Conservation (phyloP, 345 rosid genomes). For the Arabidopsis arenosa region DNA sequence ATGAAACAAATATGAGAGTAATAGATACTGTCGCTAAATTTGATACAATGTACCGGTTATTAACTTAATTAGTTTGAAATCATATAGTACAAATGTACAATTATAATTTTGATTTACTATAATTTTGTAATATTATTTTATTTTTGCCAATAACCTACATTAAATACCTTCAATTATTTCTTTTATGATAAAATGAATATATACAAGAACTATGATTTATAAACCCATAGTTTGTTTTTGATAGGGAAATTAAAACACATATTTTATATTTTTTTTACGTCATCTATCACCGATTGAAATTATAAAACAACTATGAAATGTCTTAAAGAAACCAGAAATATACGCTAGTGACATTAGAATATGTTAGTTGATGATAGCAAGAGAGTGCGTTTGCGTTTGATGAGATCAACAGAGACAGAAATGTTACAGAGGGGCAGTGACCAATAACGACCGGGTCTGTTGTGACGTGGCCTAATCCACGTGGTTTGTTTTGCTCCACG, state of each 20-base stretch:
- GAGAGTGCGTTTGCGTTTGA: not conserved
- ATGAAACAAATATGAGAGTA: not conserved
- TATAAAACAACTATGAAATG: not conserved
- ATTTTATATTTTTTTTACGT: too few species aligned
- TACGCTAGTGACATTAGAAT: not conserved
- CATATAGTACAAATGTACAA: not conserved
- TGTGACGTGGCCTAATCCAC: conserved; percentile 4
- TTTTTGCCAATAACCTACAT: too few species aligned
- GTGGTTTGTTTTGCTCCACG: not conserved
- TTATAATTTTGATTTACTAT: not conserved
- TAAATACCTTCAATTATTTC: too few species aligned
- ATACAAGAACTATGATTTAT: too few species aligned
- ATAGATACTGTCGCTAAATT: not conserved
- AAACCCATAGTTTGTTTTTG: too few species aligned
- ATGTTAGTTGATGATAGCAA: not conserved
- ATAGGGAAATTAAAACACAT: too few species aligned
- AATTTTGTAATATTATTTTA: too few species aligned
- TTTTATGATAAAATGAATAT: too few species aligned
- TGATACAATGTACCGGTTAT: not conserved
- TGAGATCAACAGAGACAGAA: not conserved
- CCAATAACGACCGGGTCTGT: not conserved
- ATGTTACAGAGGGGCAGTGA: conserved; percentile 4
- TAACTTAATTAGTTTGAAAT: not conserved
- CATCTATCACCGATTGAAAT: too few species aligned
- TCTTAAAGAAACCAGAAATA: not conserved